Percentiles rank a stretch among this genome's conserved stretches.
Evolutionary conservation across 495 filamentous ascomycete genomes (phyloP).

Genomic region (Glutinoglossum americanum): DNA sequence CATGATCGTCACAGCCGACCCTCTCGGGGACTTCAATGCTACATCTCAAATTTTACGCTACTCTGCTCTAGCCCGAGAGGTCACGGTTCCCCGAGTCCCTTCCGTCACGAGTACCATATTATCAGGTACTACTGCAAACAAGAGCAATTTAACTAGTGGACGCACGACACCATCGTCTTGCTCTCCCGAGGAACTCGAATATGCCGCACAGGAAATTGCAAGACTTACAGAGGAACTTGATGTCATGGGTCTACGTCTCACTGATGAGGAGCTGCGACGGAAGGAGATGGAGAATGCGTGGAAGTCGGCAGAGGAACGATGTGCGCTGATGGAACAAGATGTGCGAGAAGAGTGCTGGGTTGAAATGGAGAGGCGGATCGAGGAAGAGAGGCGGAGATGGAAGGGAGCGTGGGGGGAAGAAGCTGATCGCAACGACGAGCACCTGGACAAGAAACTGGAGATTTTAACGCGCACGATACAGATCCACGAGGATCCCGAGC

Average conservation of each 20-base stretch:
- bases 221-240: constrained; percentile 58
- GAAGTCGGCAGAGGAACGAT: constrained; percentile 36
- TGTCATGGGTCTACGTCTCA: constrained; percentile 28
- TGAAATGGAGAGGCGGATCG: constrained; percentile 65
- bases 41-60: constrained; percentile 93
- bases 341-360: constrained; percentile 75
- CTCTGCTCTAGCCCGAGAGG: constrained; percentile 78
- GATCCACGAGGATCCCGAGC: constrained; percentile 24
- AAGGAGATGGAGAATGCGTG: constrained; percentile 15
- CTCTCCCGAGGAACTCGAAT: constrained; percentile 48
- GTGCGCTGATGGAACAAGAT: constrained; percentile 54
- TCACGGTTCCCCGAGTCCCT: constrained; percentile 76
- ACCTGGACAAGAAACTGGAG: constrained; percentile 79
- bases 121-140: constrained; percentile 19
- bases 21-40: constrained; percentile 83
- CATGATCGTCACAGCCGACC: constrained; percentile 95
- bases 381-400: constrained; percentile 55
- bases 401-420: constrained; percentile 50
- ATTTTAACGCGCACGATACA: constrained; percentile 52
- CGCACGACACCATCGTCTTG: constrained; percentile 27
- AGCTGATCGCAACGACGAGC: constrained; percentile 44
- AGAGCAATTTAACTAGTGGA: constrained; percentile 22
- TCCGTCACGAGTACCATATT: constrained; percentile 45
- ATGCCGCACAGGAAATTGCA: constrained; percentile 50
- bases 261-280: constrained; percentile 38